phyloP scores from a whole-genome alignment of 2,329 filamentous ascomycete genomes.

The Colletotrichum tropicale region DNA sequence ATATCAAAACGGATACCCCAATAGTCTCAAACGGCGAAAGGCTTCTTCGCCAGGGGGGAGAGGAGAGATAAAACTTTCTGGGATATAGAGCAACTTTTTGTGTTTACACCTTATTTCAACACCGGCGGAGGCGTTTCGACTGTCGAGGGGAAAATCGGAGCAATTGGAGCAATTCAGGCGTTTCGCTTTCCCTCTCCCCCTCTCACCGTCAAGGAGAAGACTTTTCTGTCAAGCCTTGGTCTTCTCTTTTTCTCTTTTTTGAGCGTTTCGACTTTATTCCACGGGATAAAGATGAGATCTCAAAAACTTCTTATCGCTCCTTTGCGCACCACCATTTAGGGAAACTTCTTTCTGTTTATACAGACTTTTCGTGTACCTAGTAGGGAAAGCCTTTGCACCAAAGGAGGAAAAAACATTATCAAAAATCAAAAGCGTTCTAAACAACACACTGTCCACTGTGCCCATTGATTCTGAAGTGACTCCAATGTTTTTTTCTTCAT shows the following conservation, averaged over 20 bases:
- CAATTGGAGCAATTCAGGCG: constrained; percentile 17
- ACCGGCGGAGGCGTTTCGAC: not conserved
- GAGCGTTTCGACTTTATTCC: not conserved
- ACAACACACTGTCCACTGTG: not conserved
- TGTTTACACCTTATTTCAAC: not conserved
- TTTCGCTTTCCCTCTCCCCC: not conserved
- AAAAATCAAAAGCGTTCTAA: not conserved
- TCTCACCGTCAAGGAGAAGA: too few species aligned
- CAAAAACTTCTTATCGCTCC: not conserved
- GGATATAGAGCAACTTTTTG: constrained; percentile 3
- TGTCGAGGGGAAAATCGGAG: not conserved
- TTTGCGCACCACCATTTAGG: not conserved
- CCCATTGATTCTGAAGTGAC: not conserved
- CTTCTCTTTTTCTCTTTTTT: not conserved
- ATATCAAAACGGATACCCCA: constrained; percentile 10
- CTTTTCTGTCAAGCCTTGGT: too few species aligned
- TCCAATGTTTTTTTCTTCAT: not conserved
- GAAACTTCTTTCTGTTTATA: not conserved
- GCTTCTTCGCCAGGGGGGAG: not conserved
- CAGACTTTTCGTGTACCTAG: not conserved
- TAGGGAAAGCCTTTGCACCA: not conserved
- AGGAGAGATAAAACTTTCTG: not conserved
- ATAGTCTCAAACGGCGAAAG: not conserved
- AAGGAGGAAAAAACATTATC: not conserved
- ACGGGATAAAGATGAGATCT: not conserved